Evolutionary conservation across 257 asterid species (phyloP).

Genomic region (Solanum microdontum): DNA sequence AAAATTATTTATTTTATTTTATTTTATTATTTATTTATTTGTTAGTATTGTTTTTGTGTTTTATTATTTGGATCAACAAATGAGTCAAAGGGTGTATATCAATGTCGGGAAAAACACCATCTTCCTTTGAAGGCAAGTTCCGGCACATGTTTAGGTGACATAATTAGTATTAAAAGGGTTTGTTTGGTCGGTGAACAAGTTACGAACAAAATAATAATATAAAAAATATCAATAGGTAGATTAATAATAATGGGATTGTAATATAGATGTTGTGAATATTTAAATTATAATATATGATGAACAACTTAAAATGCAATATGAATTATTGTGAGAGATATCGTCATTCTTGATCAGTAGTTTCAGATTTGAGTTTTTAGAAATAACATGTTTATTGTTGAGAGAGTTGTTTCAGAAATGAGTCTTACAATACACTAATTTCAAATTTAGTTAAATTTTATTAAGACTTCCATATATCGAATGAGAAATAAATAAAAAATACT

Average conservation of each 20-base stretch:
- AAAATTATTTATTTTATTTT: background rate
- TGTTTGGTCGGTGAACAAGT: background rate
- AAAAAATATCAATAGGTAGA: fast-evolving
- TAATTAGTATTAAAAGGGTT: background rate
- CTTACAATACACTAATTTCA: no score
- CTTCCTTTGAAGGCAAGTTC: background rate
- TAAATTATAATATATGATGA: no score
- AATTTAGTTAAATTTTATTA: no score
- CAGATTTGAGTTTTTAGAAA: no score
- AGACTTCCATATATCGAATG: fast-evolving
- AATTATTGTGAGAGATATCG: background rate
- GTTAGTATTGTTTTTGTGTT: background rate
- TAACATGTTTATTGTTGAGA: background rate
- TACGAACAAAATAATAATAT: background rate
- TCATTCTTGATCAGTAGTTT: fast-evolving
- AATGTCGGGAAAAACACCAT: background rate
- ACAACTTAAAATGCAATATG: no score
- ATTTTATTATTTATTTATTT: background rate
- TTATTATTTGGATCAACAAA: background rate
- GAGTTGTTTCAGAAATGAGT: background rate
- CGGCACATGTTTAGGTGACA: background rate
- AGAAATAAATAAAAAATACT: no score
- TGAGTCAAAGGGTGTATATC: background rate
- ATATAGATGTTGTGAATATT: no score
- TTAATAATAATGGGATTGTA: background rate